Base-by-base conservation (phyloP, 2,329 filamentous ascomycete species). In the Penicillium sclerotiorum region DNA sequence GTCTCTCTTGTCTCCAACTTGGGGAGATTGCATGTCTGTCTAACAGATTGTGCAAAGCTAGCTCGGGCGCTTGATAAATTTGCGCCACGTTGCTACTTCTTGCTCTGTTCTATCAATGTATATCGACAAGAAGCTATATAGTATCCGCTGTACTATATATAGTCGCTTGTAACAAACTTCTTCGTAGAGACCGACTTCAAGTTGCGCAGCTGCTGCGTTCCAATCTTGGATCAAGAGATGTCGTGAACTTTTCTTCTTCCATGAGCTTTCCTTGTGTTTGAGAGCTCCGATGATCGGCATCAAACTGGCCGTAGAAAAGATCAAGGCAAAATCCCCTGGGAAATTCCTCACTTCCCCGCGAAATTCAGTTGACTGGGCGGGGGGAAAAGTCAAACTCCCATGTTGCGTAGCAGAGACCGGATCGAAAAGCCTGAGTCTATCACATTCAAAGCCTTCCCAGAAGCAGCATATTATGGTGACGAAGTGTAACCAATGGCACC, bases 31-130 rank as follows among this genome's bases (percentile, higher is more conserved):
- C 66, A 55, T 74, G 75, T 72, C 76, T 86, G 82, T 87, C 85
- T 86, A 88, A 89, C 84, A 84, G 81, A 85, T 68, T 73, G 73
- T 73, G 41, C 81, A n/a, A 83, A 83, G 83, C 85, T 88, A 88
- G 82, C 81, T 83, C 82, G 67, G 63, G 51, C n/a, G n/a, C 61
- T 67, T 74, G 73, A 73, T 60, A 63, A 56, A 33, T 28, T 58
- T 59, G 61, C 65, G 57, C 60, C 65, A 64, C 58, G 65, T 63
- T 61, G 68, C 68, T 73, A 79, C 70, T 73, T 76, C 76, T 72
- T 77, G 77, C 65, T 77, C 77, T 79, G 81, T 77, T 82, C 81
- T 85, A 85, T 83, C 77, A 83, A 84, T 79, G 82, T 82, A 80
- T 83, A 82, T 84, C 80, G 80, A 84, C 79, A 84, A 78, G 77